Base-by-base conservation (phyloP, 805 yeast genomes). In the Brettanomyces sp. region DNA sequence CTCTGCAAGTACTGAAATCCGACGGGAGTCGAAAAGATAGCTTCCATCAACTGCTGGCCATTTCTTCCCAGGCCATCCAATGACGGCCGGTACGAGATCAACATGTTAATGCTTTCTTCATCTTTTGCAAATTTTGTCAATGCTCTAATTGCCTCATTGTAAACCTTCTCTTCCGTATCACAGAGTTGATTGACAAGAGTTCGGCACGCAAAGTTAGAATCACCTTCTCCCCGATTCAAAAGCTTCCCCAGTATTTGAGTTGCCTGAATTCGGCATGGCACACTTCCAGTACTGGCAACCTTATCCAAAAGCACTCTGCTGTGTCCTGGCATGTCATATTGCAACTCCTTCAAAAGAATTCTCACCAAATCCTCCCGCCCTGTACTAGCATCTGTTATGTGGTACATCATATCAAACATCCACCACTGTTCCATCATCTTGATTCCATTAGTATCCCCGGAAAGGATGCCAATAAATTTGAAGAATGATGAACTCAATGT, bases 401-500 rank as follows among this genome's bases (percentile, higher is more conserved):
- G 86, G 54, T 84, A 82, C 44, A 89, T 69, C 64, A 86, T 80
- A 47, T 82, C 89, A 63, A 87, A 86, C 48, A 91, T 73, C 54
- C 89, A 84, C 93, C 95, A 86, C 50, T 85, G 80, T 43, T 80
- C 84, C 47, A 93, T 59, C 53, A 91, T 69, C 39, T 70, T 70
- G 23, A 85, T 62, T 0, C 99, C 99, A 42, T 74, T 70, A 0
- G 65, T 58, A 36, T 76, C 71, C 2, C 72, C 64, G 3, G 89
- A 77, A 14, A 93, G 63, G 0, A 81, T 79, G 0, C 96, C 96
- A 9, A 93, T 63, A 57, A 91, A 76, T 47, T 77, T 74, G 51
- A 93, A 76, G 59, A 90, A 91, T 0, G 96, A 97, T 47, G 69
- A 63, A 39, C 87, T 77, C 22, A 85, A 59, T 3, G 95, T 85